phyloP scores from a whole-genome alignment of 148 eudicot genomes.

The Euryodendron excelsum region DNA sequence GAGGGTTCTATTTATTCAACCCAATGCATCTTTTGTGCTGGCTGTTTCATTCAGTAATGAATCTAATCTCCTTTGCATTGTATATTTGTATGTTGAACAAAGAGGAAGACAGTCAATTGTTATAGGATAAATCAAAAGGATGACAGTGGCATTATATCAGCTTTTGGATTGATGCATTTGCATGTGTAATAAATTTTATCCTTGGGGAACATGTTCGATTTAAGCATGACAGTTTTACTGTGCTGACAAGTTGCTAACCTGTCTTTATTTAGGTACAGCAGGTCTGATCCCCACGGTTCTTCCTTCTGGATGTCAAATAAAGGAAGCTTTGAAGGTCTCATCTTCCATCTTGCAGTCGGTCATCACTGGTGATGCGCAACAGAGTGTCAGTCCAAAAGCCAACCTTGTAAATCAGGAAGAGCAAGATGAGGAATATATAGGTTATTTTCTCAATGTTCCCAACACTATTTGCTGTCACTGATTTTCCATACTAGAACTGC shows the following conservation, averaged over 20 bases:
- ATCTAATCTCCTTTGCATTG: neutral
- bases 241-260: neutral
- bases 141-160: neutral
- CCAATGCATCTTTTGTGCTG: neutral
- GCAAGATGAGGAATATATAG: conserved; percentile 5
- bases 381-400: neutral
- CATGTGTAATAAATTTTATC: conserved; percentile 8
- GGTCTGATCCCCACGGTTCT: neutral
- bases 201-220: neutral
- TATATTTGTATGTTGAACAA: neutral
- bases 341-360: conserved; percentile 19
- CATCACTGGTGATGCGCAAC: conserved; percentile 4
- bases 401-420: neutral
- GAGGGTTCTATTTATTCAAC: neutral
- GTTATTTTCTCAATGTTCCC: conserved; percentile 7
- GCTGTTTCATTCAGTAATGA: neutral
- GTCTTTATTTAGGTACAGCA: neutral
- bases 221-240: neutral
- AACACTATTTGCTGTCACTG: neutral
- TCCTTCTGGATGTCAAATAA: conserved; percentile 4
- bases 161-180: neutral
- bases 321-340: conserved; percentile 19
- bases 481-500: neutral
- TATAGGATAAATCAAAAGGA: neutral
- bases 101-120: neutral